phyloP scores from a whole-genome alignment of 2,329 filamentous ascomycete species.

The Hyphodiscus sp. region DNA sequence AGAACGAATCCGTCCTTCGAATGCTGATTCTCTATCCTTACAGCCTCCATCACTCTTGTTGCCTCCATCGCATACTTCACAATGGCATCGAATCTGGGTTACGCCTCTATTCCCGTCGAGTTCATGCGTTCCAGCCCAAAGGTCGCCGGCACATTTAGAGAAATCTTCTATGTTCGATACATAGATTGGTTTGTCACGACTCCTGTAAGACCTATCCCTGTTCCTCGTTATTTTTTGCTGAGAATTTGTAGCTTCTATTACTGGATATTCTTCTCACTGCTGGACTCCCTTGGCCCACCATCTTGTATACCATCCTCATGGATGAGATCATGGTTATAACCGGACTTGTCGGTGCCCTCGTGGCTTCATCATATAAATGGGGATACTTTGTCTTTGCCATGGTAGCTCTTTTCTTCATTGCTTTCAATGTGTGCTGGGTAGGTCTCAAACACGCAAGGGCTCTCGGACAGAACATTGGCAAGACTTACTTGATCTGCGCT shows the following conservation, averaged over 20 bases:
- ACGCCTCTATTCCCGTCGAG: conserved; percentile 55
- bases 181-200: conserved; percentile 60
- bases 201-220: conserved; percentile 32
- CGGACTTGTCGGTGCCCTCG: conserved; percentile 59
- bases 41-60: conserved; percentile 47
- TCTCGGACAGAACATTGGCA: conserved; percentile 47
- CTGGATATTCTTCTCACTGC: conserved; percentile 56
- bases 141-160: conserved; percentile 45
- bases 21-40: background rate
- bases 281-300: conserved; percentile 58
- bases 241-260: conserved; percentile 41
- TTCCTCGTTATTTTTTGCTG: background rate
- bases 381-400: conserved; percentile 56
- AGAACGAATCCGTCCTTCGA: background rate
- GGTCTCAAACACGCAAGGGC: conserved; percentile 48
- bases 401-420: conserved; percentile 50
- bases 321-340: conserved; percentile 63
- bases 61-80: conserved; percentile 58
- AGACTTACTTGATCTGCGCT: conserved; percentile 50
- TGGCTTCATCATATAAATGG: conserved; percentile 59
- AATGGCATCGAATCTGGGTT: conserved; percentile 61
- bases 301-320: conserved; percentile 54
- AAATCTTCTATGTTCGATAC: conserved; percentile 62
- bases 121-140: conserved; percentile 40
- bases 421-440: conserved; percentile 52